Percentiles rank a stretch among this genome's conserved stretches.
Evolutionary conservation across 2,329 filamentous ascomycete genomes (phyloP).

Genomic region (Elsinoe ampelina): DNA sequence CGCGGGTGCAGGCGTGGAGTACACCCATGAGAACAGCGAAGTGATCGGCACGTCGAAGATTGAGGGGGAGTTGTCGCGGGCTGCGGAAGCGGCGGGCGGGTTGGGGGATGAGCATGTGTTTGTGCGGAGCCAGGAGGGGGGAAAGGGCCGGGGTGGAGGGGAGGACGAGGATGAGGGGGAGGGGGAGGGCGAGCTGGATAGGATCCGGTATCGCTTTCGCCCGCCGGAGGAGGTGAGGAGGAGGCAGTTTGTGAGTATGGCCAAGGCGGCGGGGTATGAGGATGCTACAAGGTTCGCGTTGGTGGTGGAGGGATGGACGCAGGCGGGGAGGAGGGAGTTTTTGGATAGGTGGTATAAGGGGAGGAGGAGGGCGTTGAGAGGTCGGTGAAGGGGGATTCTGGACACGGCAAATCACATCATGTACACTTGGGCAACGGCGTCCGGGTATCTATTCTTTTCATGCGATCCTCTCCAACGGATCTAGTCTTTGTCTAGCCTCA

Average conservation of each 20-base stretch:
- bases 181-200: slow-evolving; percentile 20
- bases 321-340: slow-evolving; percentile 67
- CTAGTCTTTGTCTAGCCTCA: slow-evolving; percentile 75
- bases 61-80: slow-evolving; percentile 73
- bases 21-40: slow-evolving; percentile 93
- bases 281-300: slow-evolving; percentile 78
- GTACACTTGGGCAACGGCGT: not conserved
- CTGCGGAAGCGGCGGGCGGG: slow-evolving; percentile 55
- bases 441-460: slow-evolving; percentile 4
- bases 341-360: slow-evolving; percentile 71
- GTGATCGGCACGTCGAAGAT: slow-evolving; percentile 86
- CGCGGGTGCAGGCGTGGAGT: slow-evolving; percentile 77
- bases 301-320: slow-evolving; percentile 82
- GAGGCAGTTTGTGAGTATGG: slow-evolving; percentile 88
- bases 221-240: slow-evolving; percentile 65
- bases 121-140: slow-evolving; percentile 4
- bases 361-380: slow-evolving; percentile 45
- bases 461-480: not conserved
- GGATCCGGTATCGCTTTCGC: slow-evolving; percentile 52
- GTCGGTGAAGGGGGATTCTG: not conserved
- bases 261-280: slow-evolving; percentile 60
- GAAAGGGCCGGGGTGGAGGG: not conserved
- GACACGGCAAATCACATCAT: not conserved
- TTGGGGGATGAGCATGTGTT: slow-evolving; percentile 51
- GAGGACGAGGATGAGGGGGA: slow-evolving; percentile 1